Percentiles rank a stretch among this genome's conserved stretches.
These are phyloP conservation scores for Thoreauomyces humboldtii DNA, from an alignment of 192 early-diverging fungal species.

Conservation along the genomic window DNA sequence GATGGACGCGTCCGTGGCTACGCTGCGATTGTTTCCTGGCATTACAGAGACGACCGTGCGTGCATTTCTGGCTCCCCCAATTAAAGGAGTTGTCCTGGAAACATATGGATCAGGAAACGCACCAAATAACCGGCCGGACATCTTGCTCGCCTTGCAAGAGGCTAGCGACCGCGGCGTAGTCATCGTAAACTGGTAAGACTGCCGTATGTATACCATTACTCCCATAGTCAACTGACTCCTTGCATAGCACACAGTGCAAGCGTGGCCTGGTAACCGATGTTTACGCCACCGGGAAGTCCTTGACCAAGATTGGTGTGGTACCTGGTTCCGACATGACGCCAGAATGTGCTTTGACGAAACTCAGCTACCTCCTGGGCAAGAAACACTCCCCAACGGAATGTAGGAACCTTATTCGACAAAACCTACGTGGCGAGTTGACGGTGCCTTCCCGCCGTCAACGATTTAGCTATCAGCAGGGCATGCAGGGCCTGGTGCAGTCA, in stretches of 20 bases:
- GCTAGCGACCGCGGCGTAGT: conserved; percentile 92
- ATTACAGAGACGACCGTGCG: conserved; percentile 84
- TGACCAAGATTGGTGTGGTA: conserved; percentile 77
- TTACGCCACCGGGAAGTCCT: conserved; percentile 86
- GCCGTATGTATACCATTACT: too few species aligned
- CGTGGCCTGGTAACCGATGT: conserved; percentile 84
- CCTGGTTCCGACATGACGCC: conserved; percentile 93
- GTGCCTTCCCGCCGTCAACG: conserved; percentile 59
- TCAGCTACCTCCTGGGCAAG: conserved; percentile 87
- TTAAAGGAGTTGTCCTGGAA: conserved; percentile 90
- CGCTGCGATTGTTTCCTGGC: conserved; percentile 89
- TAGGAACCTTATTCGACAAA: conserved; percentile 76
- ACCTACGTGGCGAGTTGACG: conserved; percentile 91
- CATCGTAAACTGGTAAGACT: conserved; percentile 91
- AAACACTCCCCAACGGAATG: conserved; percentile 62
- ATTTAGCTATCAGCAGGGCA: conserved; percentile 65
- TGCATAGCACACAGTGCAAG: conserved; percentile 42
- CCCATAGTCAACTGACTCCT: too few species aligned
- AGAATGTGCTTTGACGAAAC: conserved; percentile 93
- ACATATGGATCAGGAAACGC: conserved; percentile 98
- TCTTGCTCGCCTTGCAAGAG: conserved; percentile 77
- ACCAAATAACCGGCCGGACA: conserved; percentile 81
- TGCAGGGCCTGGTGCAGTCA: conserved; percentile 41
- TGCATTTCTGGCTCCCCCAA: conserved; percentile 80
- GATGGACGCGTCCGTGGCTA: conserved; percentile 84